Base-by-base conservation (phyloP, 208 protist species). In the Crithidia fasciculata region DNA sequence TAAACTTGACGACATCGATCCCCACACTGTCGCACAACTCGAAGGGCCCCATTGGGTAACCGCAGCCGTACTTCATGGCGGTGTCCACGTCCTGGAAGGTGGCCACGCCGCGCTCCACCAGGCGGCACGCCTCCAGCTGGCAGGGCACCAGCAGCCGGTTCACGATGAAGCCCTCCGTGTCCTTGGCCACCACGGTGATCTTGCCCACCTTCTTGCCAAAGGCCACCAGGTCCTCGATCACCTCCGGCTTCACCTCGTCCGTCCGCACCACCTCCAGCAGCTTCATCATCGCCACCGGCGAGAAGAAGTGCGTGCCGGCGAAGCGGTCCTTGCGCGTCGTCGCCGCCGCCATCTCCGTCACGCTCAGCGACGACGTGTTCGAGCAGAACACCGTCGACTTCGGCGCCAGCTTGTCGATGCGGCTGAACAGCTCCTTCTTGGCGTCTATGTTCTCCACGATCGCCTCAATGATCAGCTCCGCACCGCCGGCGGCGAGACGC, bases 41-140 rank as follows among this genome's bases (percentile, higher is more conserved):
- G 67, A 98, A 95, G 2, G 95, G 95, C 8, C 95, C 95, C 93
- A 98, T 97, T 44, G 95, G 95, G 64, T 95, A 81, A 54, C 90
- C 91, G 63, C 89, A 93, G 58, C 92, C 92, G 39, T 96, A 84
- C 83, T 92, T 95, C 91, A 98, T 97, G 16, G 88, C 90, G 3
- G 80, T 79, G 75, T 98, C 95, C 19, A 97, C 90, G 55, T 98
- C 92, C 66, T 91, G 73, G 40, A 73, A 70, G 16, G 72, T 88
- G 8, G 90, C 91, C 15, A 92, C 88, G 16, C 91, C 94, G 41
- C 89, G 81, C 71, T 96, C 94, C 19, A 95, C 78, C 13, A 96
- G 84, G 37, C 84, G 81, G 45, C 84, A 76, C 28, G 92, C 92
- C 76, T 97, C 90, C 37, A 92, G 28, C 60, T 93, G 73, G 71